Evolutionary conservation across 1,139 yeast species (phyloP).

Genomic region (Lizanozyma gosingica): DNA sequence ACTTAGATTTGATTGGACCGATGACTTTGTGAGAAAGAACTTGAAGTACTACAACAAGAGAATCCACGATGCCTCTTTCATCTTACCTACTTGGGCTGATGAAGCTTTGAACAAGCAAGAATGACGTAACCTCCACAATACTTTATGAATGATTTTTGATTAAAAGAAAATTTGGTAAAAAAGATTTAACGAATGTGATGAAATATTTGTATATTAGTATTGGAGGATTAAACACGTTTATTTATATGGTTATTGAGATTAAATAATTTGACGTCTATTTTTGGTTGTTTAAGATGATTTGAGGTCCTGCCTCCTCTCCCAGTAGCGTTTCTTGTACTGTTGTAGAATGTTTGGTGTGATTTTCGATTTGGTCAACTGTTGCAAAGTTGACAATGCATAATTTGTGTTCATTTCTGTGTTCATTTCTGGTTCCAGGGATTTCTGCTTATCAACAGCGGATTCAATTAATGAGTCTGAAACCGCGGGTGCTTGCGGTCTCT

Average conservation of each 20-base stretch:
- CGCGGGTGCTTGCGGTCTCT: no score
- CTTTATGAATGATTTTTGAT: background rate
- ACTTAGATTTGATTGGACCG: constrained; percentile 32
- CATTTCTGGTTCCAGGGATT: no score
- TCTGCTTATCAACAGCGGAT: no score
- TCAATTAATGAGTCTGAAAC: no score
- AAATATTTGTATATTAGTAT: background rate
- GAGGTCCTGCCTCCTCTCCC: no score
- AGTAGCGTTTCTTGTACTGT: background rate
- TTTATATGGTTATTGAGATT: background rate
- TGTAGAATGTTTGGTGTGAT: background rate
- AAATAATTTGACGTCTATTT: background rate
- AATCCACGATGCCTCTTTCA: constrained; percentile 73
- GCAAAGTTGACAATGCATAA: no score
- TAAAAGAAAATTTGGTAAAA: background rate
- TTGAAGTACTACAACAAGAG: constrained; percentile 66
- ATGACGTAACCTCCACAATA: background rate
- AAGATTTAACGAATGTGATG: background rate
- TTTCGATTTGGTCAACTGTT: background rate
- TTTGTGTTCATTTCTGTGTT: no score
- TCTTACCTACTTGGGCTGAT: constrained; percentile 82
- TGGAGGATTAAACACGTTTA: background rate
- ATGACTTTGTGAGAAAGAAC: constrained; percentile 39
- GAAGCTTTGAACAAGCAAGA: constrained; percentile 14
- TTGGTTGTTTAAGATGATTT: background rate